These are phyloP conservation scores for Cercospora zeae-maydis DNA, from an alignment of 2,329 filamentous ascomycete species.

Conservation along the genomic window DNA sequence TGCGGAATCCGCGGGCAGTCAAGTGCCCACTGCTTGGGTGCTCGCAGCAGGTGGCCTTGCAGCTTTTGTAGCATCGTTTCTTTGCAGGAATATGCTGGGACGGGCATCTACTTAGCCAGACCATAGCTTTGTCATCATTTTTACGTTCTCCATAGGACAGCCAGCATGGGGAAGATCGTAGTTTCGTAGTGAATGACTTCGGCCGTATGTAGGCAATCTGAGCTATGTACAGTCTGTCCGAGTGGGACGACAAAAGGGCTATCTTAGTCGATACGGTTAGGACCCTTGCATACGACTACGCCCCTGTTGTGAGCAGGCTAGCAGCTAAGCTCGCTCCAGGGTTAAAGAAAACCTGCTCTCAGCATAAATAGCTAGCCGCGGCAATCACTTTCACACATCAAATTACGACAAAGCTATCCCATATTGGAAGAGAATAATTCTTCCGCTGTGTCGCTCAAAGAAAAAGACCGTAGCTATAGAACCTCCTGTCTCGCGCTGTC, in stretches of 20 bases:
- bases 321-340: no score
- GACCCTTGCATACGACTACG: no score
- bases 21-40: slow-evolving; percentile 23
- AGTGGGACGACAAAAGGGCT: no score
- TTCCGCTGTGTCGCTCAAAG: no score
- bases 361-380: no score
- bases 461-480: no score
- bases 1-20: slow-evolving; percentile 20
- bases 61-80: slow-evolving; percentile 19
- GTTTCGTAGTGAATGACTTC: neutral
- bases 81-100: slow-evolving; percentile 16
- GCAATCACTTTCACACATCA: no score
- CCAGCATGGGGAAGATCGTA: neutral
- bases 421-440: no score
- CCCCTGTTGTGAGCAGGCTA: slow-evolving; percentile 22
- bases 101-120: neutral
- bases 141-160: no score
- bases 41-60: slow-evolving; percentile 21
- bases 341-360: no score
- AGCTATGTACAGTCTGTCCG: neutral
- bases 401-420: no score
- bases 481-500: no score
- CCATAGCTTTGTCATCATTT: neutral
- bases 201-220: neutral
- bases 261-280: neutral